Percentiles rank a stretch among this genome's conserved stretches.
Conservation (phyloP, 371 early-diverging fungal genomes). For the Syncephalastrum racemosum region DNA sequence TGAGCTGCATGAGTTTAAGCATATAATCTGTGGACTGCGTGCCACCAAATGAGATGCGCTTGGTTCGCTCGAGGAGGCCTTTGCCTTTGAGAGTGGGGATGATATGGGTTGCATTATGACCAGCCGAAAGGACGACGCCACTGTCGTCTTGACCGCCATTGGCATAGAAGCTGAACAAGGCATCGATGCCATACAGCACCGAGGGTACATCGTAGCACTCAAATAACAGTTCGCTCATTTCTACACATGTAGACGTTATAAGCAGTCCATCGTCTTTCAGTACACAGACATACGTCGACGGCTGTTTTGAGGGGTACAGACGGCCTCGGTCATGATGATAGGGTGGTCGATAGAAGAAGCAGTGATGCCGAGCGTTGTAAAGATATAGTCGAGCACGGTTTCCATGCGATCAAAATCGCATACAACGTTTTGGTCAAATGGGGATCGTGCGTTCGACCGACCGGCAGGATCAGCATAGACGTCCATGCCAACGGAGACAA, state of each 20-base stretch:
- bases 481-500: slow-evolving; percentile 76
- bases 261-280: not conserved
- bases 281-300: slow-evolving; percentile 58
- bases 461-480: slow-evolving; percentile 69
- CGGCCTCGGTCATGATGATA: slow-evolving; percentile 83
- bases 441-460: slow-evolving; percentile 66
- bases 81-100: slow-evolving; percentile 72
- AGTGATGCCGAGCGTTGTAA: slow-evolving; percentile 76
- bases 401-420: slow-evolving; percentile 79
- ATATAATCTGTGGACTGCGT: slow-evolving; percentile 74
- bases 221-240: slow-evolving; percentile 84
- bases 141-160: slow-evolving; percentile 55
- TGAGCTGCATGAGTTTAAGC: slow-evolving; percentile 85
- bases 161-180: slow-evolving; percentile 80
- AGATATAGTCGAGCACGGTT: slow-evolving; percentile 80
- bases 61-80: slow-evolving; percentile 58
- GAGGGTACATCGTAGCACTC: slow-evolving; percentile 81
- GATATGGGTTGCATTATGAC: slow-evolving; percentile 72
- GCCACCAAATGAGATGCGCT: slow-evolving; percentile 73
- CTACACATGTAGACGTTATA: slow-evolving; percentile 23
- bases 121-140: slow-evolving; percentile 76
- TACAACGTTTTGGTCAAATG: slow-evolving; percentile 75
- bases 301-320: slow-evolving; percentile 72
- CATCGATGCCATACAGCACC: slow-evolving; percentile 83
- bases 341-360: slow-evolving; percentile 70